Evolutionary conservation across 352 stramenopile genomes (phyloP).

Genomic region (Saprolegnia diclina): DNA sequence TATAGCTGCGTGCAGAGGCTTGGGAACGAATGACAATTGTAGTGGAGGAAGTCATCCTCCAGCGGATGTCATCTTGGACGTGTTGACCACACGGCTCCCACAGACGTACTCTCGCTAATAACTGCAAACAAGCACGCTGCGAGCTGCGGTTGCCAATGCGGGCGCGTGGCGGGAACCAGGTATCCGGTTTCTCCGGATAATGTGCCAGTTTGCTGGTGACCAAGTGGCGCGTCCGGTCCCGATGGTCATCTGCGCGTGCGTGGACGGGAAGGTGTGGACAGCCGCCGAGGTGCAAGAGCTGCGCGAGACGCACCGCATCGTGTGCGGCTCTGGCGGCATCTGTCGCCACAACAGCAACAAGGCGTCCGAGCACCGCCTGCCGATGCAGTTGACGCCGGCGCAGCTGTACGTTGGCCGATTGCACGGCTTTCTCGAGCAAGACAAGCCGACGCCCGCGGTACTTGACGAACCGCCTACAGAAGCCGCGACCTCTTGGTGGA

Average conservation of each 20-base stretch:
- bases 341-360: conserved; percentile 26
- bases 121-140: too few species aligned
- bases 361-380: conserved; percentile 6
- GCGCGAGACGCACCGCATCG: conserved; percentile 13
- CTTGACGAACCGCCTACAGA: neutral
- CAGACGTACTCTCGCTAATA: too few species aligned
- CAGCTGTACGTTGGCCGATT: conserved; percentile 16
- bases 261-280: conserved; percentile 24
- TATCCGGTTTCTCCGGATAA: neutral
- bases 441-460: neutral
- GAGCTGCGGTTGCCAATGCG: too few species aligned
- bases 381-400: conserved; percentile 21
- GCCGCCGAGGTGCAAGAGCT: conserved; percentile 14
- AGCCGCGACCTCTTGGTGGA: conserved; percentile 1
- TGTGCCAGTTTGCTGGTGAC: neutral
- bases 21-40: too few species aligned
- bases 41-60: too few species aligned
- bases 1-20: too few species aligned
- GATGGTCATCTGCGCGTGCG: conserved; percentile 16
- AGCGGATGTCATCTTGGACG: too few species aligned
- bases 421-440: conserved; percentile 14
- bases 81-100: too few species aligned
- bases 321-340: conserved; percentile 21
- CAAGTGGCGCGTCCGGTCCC: neutral
- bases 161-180: too few species aligned